Base-by-base conservation (phyloP, 176 grass and related monocot genomes). In the Juncus inflexus region DNA sequence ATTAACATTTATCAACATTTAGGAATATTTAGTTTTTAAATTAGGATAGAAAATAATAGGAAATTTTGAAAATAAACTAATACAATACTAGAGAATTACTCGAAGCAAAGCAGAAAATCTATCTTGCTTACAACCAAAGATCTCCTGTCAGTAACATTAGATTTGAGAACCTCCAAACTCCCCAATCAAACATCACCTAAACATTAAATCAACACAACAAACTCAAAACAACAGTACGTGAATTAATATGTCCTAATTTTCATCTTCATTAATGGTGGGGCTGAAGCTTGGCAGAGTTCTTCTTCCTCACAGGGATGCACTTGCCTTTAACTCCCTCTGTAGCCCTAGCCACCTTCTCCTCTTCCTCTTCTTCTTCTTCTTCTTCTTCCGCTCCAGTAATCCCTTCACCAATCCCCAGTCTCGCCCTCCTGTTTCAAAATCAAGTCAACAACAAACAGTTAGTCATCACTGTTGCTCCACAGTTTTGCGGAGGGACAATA, bases 281-380 rank as follows among this genome's bases (percentile, higher is more conserved):
- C 76, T 65, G 75, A 8, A 63, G 58, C 58, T 75, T 79, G 58
- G 41, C 76, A 53, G 76, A 79, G 51, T 38, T 37, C 64, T 64
- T 79, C 76, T 77, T 83, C 65, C 75, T 83, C 12, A 75, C 76
- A 10, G 89, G 95, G 42, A 99, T 94, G 78, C 95, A 99, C 69
- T 90, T 76, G 3, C 86, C 89, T 50, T 72, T 82, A 50, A 84
- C 70, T 35, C 51, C 79, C 40, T 78, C 89, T 42, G 40, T 77
- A 50, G 58, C 85, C 36, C 37, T 76, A 12, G 58, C 70, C 7
- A 69, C 77, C 50, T 61, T 52, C 55, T 80, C 71, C 70, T 72
- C 72, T 3, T 52, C 50, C 37, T 36, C 63, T 15, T 3, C 78
- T 40, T 6, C 1, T 83, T 66, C 72, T 9, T 3, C 3, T 41